Percentiles rank a stretch among this genome's conserved stretches.
phyloP scores from a whole-genome alignment of 2,329 filamentous ascomycete genomes.

The Verticillium zaregamsianum region DNA sequence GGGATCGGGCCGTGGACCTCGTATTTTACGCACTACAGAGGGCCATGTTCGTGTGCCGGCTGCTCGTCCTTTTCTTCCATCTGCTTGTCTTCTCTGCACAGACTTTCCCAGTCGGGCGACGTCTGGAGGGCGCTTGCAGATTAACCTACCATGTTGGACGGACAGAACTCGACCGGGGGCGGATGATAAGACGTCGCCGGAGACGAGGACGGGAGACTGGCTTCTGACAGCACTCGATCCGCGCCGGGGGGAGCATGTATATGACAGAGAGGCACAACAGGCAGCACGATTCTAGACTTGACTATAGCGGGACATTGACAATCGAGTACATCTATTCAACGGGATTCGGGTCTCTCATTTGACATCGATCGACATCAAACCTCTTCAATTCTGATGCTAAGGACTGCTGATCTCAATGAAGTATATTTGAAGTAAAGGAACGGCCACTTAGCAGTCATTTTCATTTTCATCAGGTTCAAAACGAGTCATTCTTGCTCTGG shows the following conservation, averaged over 20 bases:
- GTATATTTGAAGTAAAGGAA: too few relatives aligned
- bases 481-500: too few relatives aligned
- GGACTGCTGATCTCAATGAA: too few relatives aligned
- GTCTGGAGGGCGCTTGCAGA: background rate
- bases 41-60: background rate
- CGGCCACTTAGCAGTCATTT: too few relatives aligned
- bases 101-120: background rate
- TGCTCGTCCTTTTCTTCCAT: background rate
- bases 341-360: too few relatives aligned
- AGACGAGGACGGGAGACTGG: background rate
- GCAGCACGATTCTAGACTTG: too few relatives aligned
- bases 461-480: too few relatives aligned
- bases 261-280: background rate
- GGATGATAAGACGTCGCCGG: background rate
- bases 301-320: too few relatives aligned
- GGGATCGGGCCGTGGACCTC: background rate
- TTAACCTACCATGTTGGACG: background rate
- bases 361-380: too few relatives aligned
- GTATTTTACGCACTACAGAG: background rate
- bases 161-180: background rate
- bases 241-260: background rate
- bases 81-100: background rate
- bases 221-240: background rate
- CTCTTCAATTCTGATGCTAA: too few relatives aligned
- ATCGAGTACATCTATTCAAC: too few relatives aligned